phyloP scores from a whole-genome alignment of 1,284 basidiomycete species.

The Papiliotrema flavescens region DNA sequence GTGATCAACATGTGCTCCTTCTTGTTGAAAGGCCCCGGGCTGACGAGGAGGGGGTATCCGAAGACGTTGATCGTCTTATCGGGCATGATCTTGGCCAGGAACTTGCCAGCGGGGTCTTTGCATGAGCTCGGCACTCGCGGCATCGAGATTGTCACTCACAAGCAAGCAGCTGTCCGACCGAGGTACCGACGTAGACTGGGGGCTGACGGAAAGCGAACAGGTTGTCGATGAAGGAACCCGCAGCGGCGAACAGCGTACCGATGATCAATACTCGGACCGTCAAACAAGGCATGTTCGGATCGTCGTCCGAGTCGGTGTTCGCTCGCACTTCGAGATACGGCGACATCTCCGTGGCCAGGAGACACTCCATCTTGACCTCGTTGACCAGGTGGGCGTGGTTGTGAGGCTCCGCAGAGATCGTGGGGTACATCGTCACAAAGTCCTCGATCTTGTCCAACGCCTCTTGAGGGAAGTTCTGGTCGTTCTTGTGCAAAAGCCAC shows the following conservation, averaged over 20 bases:
- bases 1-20: conserved; percentile 29
- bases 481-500: conserved; percentile 16
- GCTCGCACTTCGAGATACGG: conserved; percentile 86
- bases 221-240: conserved; percentile 67
- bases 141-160: conserved; percentile 7
- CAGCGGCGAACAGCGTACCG: conserved; percentile 52
- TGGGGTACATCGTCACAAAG: conserved; percentile 9
- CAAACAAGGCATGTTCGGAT: conserved; percentile 70
- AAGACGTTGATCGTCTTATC: conserved; percentile 7
- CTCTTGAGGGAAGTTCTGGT: conserved; percentile 17
- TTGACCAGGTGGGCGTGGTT: conserved; percentile 18
- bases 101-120: conserved; percentile 23
- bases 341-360: conserved; percentile 52
- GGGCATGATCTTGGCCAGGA: conserved; percentile 14
- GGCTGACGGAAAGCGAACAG: conserved; percentile 48
- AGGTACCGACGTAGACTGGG: conserved; percentile 18
- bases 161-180: conserved; percentile 32
- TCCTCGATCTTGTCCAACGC: conserved; percentile 10
- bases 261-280: conserved; percentile 78
- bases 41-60: conserved; percentile 13
- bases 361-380: conserved; percentile 35
- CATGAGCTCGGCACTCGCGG: not conserved
- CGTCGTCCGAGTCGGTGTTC: conserved; percentile 75
- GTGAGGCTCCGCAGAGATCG: conserved; percentile 18
- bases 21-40: conserved; percentile 23